Evolutionary conservation across 164 flowering plant species (phyloP).

Genomic region (Dillenia suffruticosa): DNA sequence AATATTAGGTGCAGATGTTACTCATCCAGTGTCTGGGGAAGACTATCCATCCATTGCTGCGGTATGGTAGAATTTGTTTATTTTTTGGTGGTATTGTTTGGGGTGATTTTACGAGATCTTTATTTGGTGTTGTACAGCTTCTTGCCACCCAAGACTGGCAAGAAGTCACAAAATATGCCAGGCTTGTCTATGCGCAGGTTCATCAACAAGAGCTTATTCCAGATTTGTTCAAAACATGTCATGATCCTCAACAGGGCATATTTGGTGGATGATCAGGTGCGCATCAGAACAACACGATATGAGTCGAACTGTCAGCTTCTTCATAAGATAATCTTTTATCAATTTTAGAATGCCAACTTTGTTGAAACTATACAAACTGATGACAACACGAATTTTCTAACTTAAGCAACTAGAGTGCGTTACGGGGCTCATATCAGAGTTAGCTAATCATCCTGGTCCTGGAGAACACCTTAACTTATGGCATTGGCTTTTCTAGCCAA

Average conservation of each 20-base stretch:
- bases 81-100: neutral
- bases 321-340: no score
- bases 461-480: no score
- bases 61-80: conserved; percentile 12
- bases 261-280: conserved; percentile 61
- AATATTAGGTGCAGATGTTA: conserved; percentile 63
- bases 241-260: conserved; percentile 50
- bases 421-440: no score
- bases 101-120: neutral
- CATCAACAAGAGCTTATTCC: conserved; percentile 62
- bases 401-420: no score
- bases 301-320: no score
- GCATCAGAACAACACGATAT: neutral
- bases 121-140: conserved; percentile 25
- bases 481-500: no score
- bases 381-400: no score
- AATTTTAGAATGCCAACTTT: no score
- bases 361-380: no score
- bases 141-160: conserved; percentile 74
- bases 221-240: conserved; percentile 54
- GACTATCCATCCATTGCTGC: conserved; percentile 64
- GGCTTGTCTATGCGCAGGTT: conserved; percentile 60
- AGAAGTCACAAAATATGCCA: conserved; percentile 60
- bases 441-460: no score
- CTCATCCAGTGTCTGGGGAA: conserved; percentile 54